Evolutionary conservation across 2,329 filamentous ascomycete genomes (phyloP), one percentile per base, ranked within the genome.

Genomic region (Arthrobotrys entomopaga): DNA sequence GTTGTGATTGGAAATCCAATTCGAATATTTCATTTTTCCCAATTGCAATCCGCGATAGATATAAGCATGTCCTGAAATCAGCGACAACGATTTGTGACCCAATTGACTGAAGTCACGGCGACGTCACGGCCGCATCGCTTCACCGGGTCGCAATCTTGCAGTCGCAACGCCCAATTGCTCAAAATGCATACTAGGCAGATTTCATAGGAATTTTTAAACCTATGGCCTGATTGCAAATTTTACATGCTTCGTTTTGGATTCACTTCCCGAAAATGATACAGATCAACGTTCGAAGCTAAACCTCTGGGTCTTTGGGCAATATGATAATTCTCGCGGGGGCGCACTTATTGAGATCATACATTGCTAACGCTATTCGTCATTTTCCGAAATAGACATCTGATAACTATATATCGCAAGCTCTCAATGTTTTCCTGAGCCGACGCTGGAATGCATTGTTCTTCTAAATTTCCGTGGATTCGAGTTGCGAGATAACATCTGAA

Each of bases 391-490:
- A 50, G 46, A 22, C 22, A 50, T 20, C n/a, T 20, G 19, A 20
- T 50, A 19, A 13, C n/a, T 19, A 1, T n/a, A 11, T 34, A 57
- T 56, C 20, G 19, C 20, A 34, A 48, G 42, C 38, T 50, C 52
- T 56, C 48, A 60, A 73, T 73, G 69, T 53, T 20, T 73, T 73
- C 61, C 56, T 73, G 57, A 66, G 48, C 24, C 57, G 50, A 73
- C 69, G 63, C 56, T 66, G 69, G 69, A 73, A 73, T 73, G 69
- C 69, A 73, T 73, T 53, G 13, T 63, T 46, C 29, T 38, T 58
- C 43, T 24, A 63, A 61, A 26, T 34, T 58, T 26, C 61, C 61
- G 56, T 61, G 46, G 56, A 52, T 66, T 22, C 69, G 64, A 66
- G 61, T 73, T 61, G 69, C 69, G 69, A 73, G 69, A 73, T 73